A percentile compares a stretch with the other conserved stretches of the same genome.
Evolutionary conservation across 208 protist species (phyloP).

Genomic region (Leishmania mexicana): DNA sequence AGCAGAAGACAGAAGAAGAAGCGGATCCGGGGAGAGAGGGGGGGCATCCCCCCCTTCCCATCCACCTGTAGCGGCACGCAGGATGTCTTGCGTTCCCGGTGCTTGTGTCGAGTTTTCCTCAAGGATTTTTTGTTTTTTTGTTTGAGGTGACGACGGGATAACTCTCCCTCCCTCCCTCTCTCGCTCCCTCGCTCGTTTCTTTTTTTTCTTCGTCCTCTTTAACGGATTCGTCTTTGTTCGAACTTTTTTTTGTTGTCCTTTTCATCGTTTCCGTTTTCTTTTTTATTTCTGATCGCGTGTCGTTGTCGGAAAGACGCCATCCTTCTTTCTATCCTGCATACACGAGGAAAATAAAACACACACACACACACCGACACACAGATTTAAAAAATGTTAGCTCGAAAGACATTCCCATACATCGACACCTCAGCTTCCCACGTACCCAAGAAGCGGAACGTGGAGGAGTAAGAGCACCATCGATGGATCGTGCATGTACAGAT

Average conservation of each 20-base stretch:
- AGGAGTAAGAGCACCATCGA: background rate
- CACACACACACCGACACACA: background rate
- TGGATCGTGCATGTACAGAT: background rate
- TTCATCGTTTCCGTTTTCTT: background rate
- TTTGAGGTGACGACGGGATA: no score
- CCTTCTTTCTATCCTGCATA: no score
- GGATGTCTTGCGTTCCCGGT: no score
- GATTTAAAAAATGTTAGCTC: background rate
- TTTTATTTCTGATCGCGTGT: conserved; percentile 1
- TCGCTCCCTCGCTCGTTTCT: background rate
- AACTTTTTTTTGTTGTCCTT: background rate
- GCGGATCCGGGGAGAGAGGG: no score
- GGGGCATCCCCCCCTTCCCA: no score
- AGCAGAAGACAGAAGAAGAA: no score
- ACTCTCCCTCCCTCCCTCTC: no score
- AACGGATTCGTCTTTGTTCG: background rate
- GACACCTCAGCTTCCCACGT: background rate
- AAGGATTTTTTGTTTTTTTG: no score
- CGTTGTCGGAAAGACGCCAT: background rate
- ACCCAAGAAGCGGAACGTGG: background rate
- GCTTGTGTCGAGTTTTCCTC: no score
- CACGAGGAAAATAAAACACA: background rate
- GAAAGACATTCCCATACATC: background rate
- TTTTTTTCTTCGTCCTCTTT: background rate
- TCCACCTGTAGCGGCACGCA: no score